Percentiles rank a stretch among this genome's conserved stretches.
Conservation (phyloP, 2,329 filamentous ascomycete species). For the Colletotrichum orchidophilum region DNA sequence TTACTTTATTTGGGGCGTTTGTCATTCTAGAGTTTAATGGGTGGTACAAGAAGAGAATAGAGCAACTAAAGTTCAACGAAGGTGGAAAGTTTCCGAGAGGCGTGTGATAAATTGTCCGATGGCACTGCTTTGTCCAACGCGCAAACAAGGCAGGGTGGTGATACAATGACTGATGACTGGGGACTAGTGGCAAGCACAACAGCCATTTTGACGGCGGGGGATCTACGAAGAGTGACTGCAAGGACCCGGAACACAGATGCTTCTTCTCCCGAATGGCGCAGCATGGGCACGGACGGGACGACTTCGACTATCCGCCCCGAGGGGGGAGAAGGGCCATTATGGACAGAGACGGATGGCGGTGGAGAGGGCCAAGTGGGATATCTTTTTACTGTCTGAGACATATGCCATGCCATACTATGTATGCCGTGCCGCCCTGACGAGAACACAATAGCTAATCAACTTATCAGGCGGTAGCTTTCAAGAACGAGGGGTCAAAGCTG, state of each 20-base stretch:
- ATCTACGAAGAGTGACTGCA: slow-evolving; percentile 29
- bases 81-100: background rate
- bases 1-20: slow-evolving; percentile 13
- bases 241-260: slow-evolving; percentile 29
- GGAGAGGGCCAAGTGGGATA: background rate
- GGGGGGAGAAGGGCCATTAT: background rate
- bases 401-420: no score
- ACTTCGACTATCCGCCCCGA: background rate
- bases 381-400: no score
- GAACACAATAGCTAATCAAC: background rate
- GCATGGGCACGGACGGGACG: background rate
- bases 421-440: background rate
- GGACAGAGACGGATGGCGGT: background rate
- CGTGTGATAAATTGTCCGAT: slow-evolving; percentile 8
- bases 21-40: slow-evolving; percentile 10
- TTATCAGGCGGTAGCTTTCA: background rate
- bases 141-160: slow-evolving; percentile 20
- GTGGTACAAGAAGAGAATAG: slow-evolving; percentile 26
- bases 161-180: background rate
- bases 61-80: slow-evolving; percentile 24
- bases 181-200: background rate
- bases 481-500: background rate
- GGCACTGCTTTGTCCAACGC: background rate
- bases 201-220: slow-evolving; percentile 26
- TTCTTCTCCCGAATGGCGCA: slow-evolving; percentile 3